Percentiles rank a stretch among this genome's conserved stretches.
Conservation (phyloP, 2,329 filamentous ascomycete species). For the Apiospora koreana region DNA sequence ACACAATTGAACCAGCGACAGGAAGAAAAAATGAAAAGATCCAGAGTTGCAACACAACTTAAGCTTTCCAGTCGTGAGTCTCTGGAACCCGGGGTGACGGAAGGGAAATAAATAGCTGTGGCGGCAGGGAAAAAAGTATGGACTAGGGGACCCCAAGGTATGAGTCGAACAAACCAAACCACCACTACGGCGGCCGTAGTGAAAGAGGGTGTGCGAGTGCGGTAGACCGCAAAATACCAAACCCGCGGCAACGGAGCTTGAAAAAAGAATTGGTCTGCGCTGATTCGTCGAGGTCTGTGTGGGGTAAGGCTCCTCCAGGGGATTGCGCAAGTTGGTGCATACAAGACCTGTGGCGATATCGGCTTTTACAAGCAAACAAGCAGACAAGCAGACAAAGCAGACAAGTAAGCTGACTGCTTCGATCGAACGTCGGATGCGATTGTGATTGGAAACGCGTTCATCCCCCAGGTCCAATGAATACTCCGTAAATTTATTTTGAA, state of each 20-base stretch:
- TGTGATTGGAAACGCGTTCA: no score
- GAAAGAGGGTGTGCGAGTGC: constrained; percentile 6
- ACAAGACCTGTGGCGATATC: constrained; percentile 6
- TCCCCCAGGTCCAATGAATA: no score
- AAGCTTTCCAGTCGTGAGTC: neutral
- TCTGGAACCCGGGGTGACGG: neutral
- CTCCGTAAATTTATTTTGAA: no score
- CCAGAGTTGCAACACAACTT: neutral
- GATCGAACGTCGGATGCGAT: no score
- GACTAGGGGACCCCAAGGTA: constrained; percentile 2
- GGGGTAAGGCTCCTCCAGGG: constrained; percentile 5
- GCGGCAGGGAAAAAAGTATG: neutral
- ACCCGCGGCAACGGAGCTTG: constrained; percentile 3
- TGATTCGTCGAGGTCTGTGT: neutral
- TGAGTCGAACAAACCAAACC: constrained; percentile 5
- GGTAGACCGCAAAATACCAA: constrained; percentile 1
- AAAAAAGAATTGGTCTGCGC: neutral
- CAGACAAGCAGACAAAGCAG: neutral
- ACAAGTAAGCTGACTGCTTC: neutral
- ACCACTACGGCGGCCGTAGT: neutral
- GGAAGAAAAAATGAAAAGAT: neutral
- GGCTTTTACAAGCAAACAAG: neutral
- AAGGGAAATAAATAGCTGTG: constrained; percentile 6
- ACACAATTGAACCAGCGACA: constrained; percentile 1
- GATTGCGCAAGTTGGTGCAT: neutral